Evolutionary conservation across 2,329 filamentous ascomycete genomes (phyloP), one percentile per base, ranked within the genome.

Genomic region (Aspergillus alliaceus): DNA sequence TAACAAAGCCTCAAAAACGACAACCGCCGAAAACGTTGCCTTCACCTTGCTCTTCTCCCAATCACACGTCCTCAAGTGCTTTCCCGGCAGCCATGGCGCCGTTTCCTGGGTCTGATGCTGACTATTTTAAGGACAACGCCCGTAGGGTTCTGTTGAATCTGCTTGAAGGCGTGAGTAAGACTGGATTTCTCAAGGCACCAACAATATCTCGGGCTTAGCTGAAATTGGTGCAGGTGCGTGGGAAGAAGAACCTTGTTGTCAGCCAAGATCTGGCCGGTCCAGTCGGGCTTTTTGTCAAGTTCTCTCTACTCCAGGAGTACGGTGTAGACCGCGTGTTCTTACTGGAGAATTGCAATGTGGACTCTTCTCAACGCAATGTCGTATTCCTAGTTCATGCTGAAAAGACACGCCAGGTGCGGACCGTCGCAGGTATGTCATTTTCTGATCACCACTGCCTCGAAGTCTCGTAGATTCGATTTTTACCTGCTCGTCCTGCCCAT

Each of bases 281-380:
- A 29, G 84, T 99, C 65, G 91, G 93, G 58, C 84, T 93, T 58
- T 89, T 99, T 65, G 91, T 96, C 78, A 97, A 97, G 75, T 96
- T 97, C 70, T 93, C 93, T 22, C 93, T 90, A 9, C 84, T 97
- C 15, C 91, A 98, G 72, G 95, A 99, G 70, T 97, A 98, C 79
- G 96, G 96, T 29, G 93, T 99, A 65, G 93, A 98, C 76, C 96
- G 96, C 75, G 91, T 97, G 65, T 99, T 98, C 80, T 89, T 97
- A 70, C 82, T 99, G 47, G 95, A 99, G 76, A 98, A 97, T 77
- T 86, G 89, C 70, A 98, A 99, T 77, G 88, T 92, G 74, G 93
- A 98, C 76, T 90, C 91, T 18, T 96, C 89, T 69, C 95, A 98
- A 78, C 88, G 90, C 70, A 99, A 97, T 81, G 86, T 99, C 61